phyloP scores from a whole-genome alignment of 2,329 filamentous ascomycete genomes.

The Cladosporium sp. region DNA sequence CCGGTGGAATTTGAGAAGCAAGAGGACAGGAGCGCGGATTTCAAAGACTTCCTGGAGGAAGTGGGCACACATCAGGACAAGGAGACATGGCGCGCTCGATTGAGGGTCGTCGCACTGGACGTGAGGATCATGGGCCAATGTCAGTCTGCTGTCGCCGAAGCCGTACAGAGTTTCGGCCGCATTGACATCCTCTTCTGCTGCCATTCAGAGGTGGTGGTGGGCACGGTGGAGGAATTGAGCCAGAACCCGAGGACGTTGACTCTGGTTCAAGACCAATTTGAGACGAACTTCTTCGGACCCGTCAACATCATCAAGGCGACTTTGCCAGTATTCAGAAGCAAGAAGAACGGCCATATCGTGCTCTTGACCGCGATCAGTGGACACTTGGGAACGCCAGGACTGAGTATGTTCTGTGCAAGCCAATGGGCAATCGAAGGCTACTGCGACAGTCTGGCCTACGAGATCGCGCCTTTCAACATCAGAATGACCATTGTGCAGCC shows the following conservation, averaged over 20 bases:
- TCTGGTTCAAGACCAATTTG: conserved; percentile 85
- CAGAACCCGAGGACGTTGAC: conserved; percentile 68
- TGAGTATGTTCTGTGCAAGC: conserved; percentile 86
- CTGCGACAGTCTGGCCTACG: conserved; percentile 90
- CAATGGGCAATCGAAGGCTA: conserved; percentile 96
- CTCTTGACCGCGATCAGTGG: conserved; percentile 86
- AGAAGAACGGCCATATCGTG: conserved; percentile 84
- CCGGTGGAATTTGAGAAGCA: conserved; percentile 72
- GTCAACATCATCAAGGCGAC: conserved; percentile 93
- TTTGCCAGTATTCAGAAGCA: conserved; percentile 72
- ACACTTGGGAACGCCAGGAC: conserved; percentile 86
- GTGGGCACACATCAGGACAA: conserved; percentile 45
- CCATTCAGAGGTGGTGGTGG: conserved; percentile 83
- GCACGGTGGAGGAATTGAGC: conserved; percentile 84
- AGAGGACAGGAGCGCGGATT: conserved; percentile 67
- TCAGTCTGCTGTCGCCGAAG: conserved; percentile 81
- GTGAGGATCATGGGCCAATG: conserved; percentile 64
- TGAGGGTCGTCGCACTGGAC: conserved; percentile 59
- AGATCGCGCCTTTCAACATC: conserved; percentile 92
- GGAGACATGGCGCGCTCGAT: conserved; percentile 76
- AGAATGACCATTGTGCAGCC: conserved; percentile 95
- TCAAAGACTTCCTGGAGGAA: conserved; percentile 70
- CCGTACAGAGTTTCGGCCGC: conserved; percentile 75
- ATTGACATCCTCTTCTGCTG: conserved; percentile 91
- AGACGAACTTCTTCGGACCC: conserved; percentile 90